phyloP scores from a whole-genome alignment of 345 rosid genomes.

The Melastoma malabathricum region DNA sequence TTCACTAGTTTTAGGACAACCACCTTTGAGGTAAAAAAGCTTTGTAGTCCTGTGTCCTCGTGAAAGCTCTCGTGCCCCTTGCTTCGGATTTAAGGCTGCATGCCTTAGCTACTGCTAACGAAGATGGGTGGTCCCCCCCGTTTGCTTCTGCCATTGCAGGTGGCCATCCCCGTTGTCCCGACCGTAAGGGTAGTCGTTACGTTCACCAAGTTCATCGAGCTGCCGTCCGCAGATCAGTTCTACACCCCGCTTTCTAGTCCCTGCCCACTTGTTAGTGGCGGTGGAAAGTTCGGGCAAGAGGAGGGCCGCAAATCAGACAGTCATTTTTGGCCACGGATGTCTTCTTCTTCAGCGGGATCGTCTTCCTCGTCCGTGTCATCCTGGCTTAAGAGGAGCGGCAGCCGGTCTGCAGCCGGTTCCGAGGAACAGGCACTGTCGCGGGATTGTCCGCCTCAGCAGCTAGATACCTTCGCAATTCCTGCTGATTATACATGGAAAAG shows the following conservation, averaged over 20 bases:
- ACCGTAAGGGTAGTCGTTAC: conserved; percentile 91
- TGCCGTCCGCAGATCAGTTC: conserved; percentile 62
- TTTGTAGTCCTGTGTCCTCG: no score
- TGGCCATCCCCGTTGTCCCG: conserved; percentile 96
- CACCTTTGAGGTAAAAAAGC: no score
- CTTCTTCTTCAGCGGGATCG: conserved; percentile 15
- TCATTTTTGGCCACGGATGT: conserved; percentile 17
- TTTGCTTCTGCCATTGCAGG: conserved; percentile 28
- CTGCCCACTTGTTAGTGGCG: conserved; percentile 16
- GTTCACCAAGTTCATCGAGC: conserved; percentile 81
- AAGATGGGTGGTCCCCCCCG: background rate
- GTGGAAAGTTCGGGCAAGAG: conserved; percentile 18
- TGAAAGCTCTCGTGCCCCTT: conserved; percentile 1
- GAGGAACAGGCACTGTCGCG: conserved; percentile 27
- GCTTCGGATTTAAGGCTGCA: background rate
- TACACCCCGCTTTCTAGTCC: conserved; percentile 95
- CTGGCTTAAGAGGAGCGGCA: conserved; percentile 47
- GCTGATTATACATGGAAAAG: conserved; percentile 61
- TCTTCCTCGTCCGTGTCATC: conserved; percentile 19
- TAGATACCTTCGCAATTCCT: conserved; percentile 79
- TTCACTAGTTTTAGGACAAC: no score
- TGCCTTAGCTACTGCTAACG: background rate
- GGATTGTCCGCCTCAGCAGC: conserved; percentile 10
- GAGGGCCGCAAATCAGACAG: conserved; percentile 27
- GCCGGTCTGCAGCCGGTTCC: conserved; percentile 24